Conservation (phyloP, 208 protist species). For the Leishmania guyanensis region DNA sequence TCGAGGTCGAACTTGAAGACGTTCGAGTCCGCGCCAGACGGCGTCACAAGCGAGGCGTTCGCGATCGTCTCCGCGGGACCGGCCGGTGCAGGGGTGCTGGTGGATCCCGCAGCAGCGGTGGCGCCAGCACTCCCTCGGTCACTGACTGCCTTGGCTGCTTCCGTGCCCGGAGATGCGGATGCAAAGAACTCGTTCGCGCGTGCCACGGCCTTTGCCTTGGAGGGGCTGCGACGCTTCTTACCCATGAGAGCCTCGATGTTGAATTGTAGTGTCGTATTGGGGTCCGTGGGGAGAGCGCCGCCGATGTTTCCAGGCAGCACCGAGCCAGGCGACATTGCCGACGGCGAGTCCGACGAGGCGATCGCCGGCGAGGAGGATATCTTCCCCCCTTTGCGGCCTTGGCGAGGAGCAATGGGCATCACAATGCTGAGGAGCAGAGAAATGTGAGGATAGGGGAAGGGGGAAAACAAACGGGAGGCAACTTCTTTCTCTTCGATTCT, state of each 20-base stretch:
- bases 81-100: slow-evolving; percentile 9
- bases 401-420: slow-evolving; percentile 80
- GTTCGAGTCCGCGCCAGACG: slow-evolving; percentile 55
- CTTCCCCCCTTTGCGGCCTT: slow-evolving; percentile 89
- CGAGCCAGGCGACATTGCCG: slow-evolving; percentile 56
- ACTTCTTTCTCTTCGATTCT: slow-evolving; percentile 1
- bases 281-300: slow-evolving; percentile 27
- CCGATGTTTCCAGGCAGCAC: slow-evolving; percentile 30
- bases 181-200: slow-evolving; percentile 10
- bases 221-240: slow-evolving; percentile 39
- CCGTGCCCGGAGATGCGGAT: slow-evolving; percentile 7
- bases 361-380: slow-evolving; percentile 63
- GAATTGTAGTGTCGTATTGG: slow-evolving; percentile 44
- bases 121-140: slow-evolving; percentile 6
- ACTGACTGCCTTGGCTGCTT: neutral
- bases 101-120: slow-evolving; percentile 2
- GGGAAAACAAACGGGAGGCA: slow-evolving; percentile 14
- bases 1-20: slow-evolving; percentile 88
- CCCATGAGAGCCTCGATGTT: slow-evolving; percentile 51
- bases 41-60: slow-evolving; percentile 34
- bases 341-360: slow-evolving; percentile 44
- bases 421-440: neutral
- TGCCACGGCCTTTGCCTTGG: slow-evolving; percentile 27
- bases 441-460: slow-evolving; percentile 2
- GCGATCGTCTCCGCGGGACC: slow-evolving; percentile 16